Conservation (phyloP, 148 eudicot species). For the Linanthus parryae region DNA sequence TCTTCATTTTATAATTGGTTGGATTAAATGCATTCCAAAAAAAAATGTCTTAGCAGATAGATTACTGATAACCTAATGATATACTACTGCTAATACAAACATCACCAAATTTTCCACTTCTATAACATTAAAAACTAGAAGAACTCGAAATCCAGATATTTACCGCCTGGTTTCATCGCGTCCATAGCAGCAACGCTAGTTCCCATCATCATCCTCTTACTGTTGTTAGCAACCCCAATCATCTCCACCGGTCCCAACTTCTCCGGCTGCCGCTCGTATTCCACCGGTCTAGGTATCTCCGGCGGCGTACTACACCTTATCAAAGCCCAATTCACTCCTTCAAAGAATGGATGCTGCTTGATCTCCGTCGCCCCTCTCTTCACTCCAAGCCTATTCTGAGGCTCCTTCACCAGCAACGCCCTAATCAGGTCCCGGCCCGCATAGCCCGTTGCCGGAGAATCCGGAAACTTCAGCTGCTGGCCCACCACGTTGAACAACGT, state of each 20-base stretch:
- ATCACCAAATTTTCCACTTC: too few relatives aligned
- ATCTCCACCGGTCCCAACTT: slow-evolving; percentile 34
- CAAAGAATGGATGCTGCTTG: slow-evolving; percentile 85
- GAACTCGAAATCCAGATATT: slow-evolving; percentile 72
- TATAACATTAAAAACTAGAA: slow-evolving; percentile 44
- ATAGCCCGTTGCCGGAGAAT: slow-evolving; percentile 62
- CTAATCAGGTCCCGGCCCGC: slow-evolving; percentile 64
- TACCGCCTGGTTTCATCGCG: slow-evolving; percentile 54
- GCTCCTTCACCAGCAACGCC: slow-evolving; percentile 70
- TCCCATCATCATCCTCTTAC: slow-evolving; percentile 39
- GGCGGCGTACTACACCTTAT: slow-evolving; percentile 83
- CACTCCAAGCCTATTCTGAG: slow-evolving; percentile 68
- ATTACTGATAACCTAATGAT: too few relatives aligned
- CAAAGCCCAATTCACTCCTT: slow-evolving; percentile 90
- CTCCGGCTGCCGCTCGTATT: slow-evolving; percentile 38
- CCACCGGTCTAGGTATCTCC: slow-evolving; percentile 60
- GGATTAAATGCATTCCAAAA: too few relatives aligned
- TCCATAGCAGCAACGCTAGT: too few relatives aligned
- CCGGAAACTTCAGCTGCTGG: slow-evolving; percentile 67
- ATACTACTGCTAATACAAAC: too few relatives aligned
- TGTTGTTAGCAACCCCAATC: slow-evolving; percentile 28
- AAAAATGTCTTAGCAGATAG: too few relatives aligned
- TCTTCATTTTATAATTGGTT: too few relatives aligned
- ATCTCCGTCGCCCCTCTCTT: slow-evolving; percentile 84
- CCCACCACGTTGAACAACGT: slow-evolving; percentile 80